Percentiles rank a stretch among this genome's conserved stretches.
Evolutionary conservation across 108 stramenopile genomes (phyloP).

Genomic region (Parmales sp.): DNA sequence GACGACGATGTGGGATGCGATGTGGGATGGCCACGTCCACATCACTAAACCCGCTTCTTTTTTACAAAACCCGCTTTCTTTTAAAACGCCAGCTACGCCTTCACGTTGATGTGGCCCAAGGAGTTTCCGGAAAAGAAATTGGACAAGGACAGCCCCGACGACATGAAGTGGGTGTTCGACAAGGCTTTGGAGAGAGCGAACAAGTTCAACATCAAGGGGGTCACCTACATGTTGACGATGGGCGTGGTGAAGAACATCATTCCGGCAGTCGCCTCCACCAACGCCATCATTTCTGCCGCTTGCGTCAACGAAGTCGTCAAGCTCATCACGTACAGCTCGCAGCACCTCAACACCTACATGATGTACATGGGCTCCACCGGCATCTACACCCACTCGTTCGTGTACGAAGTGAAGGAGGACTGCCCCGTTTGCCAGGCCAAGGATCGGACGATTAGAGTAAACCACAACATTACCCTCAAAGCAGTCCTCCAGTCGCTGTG

Average conservation of each 20-base stretch:
- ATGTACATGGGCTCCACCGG: slow-evolving; percentile 82
- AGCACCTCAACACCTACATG: slow-evolving; percentile 90
- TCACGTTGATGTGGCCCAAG: slow-evolving; percentile 76
- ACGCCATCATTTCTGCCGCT: slow-evolving; percentile 92
- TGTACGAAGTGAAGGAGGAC: slow-evolving; percentile 70
- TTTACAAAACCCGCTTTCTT: too few relatives aligned
- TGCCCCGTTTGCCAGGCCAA: slow-evolving; percentile 74
- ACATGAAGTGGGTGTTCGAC: slow-evolving; percentile 94
- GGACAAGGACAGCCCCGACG: slow-evolving; percentile 82
- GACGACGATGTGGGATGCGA: too few relatives aligned
- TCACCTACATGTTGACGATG: slow-evolving; percentile 86
- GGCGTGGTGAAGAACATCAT: slow-evolving; percentile 99
- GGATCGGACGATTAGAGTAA: slow-evolving; percentile 44
- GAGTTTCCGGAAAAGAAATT: slow-evolving; percentile 80
- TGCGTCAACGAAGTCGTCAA: slow-evolving; percentile 94
- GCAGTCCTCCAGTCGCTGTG: slow-evolving; percentile 51
- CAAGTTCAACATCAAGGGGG: slow-evolving; percentile 72
- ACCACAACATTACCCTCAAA: slow-evolving; percentile 44
- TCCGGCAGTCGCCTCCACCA: slow-evolving; percentile 97
- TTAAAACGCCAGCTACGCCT: too few relatives aligned
- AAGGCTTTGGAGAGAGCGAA: slow-evolving; percentile 67
- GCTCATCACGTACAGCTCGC: slow-evolving; percentile 77
- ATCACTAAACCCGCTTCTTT: too few relatives aligned
- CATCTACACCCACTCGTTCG: slow-evolving; percentile 77
- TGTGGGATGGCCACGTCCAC: too few relatives aligned